A percentile compares a stretch with the other conserved stretches of the same genome.
Evolutionary conservation across 768 basidiomycete species (phyloP).

Genomic region (Hortiboletus flavorubellus): DNA sequence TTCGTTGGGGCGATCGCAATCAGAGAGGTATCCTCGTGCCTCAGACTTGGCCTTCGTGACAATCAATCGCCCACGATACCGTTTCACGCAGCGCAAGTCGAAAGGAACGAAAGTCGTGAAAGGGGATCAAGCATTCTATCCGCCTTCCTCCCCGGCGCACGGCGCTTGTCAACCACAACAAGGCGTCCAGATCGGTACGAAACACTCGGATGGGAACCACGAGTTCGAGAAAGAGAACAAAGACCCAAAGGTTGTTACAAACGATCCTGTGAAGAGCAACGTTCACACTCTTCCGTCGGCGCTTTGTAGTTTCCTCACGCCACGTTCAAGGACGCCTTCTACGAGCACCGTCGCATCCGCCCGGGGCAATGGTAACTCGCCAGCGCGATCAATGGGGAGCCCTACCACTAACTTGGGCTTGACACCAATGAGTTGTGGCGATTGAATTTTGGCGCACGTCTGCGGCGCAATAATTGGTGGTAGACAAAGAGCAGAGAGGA

Average conservation of each 20-base stretch:
- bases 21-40: conserved; percentile 21
- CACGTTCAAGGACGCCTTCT: conserved; percentile 21
- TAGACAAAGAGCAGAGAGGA: too few species aligned
- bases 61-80: conserved; percentile 20
- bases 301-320: conserved; percentile 7
- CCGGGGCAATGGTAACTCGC: background rate
- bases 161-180: background rate
- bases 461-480: too few species aligned
- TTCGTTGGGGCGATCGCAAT: conserved; percentile 22
- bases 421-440: too few species aligned
- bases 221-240: conserved; percentile 4
- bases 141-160: background rate
- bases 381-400: background rate
- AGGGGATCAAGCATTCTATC: background rate
- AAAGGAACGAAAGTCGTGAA: conserved; percentile 2
- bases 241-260: background rate
- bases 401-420: too few species aligned
- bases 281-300: conserved; percentile 6
- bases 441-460: too few species aligned
- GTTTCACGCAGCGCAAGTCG: conserved; percentile 11
- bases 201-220: background rate
- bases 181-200: background rate
- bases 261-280: background rate
- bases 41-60: conserved; percentile 24
- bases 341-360: conserved; percentile 21